Evolutionary conservation across 768 basidiomycete genomes (phyloP).

Genomic region (Lentinula raphanica): DNA sequence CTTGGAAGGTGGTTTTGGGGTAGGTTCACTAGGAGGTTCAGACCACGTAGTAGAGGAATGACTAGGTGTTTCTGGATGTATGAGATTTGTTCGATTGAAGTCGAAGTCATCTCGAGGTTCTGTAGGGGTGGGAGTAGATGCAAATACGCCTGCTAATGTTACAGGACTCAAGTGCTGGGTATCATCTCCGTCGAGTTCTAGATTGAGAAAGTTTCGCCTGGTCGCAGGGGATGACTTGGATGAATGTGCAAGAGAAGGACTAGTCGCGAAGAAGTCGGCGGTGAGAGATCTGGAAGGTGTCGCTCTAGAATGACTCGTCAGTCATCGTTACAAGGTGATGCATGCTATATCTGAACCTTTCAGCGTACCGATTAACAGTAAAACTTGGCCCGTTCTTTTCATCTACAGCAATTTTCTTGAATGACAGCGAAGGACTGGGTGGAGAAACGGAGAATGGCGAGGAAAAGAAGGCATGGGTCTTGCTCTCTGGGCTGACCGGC

Average conservation of each 20-base stretch:
- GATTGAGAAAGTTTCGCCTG: conserved; percentile 7
- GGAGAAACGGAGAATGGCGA: conserved; percentile 37
- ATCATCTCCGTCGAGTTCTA: conserved; percentile 2
- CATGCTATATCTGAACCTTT: background rate
- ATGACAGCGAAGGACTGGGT: conserved; percentile 16
- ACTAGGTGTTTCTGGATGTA: background rate
- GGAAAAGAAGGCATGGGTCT: conserved; percentile 46
- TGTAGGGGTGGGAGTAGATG: conserved; percentile 8
- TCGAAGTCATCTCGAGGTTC: conserved; percentile 8
- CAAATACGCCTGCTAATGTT: conserved; percentile 15
- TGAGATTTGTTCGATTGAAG: background rate
- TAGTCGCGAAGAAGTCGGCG: conserved; percentile 5
- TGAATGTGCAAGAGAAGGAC: conserved; percentile 19
- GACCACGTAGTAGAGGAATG: conserved; percentile 1
- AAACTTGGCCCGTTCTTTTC: background rate
- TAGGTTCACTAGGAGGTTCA: conserved; percentile 12
- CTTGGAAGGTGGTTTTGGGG: conserved; percentile 14
- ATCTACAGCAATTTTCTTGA: background rate
- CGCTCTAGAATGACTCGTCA: background rate
- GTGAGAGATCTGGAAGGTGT: conserved; percentile 7
- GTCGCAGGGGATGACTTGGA: conserved; percentile 15
- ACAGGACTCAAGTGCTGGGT: background rate
- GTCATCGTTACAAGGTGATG: background rate
- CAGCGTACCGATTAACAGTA: background rate
- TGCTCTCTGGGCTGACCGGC: conserved; percentile 13